Evolutionary conservation across 2,329 filamentous ascomycete species (phyloP), one percentile per base, ranked within the genome.

Genomic region (Lachnellula arida): DNA sequence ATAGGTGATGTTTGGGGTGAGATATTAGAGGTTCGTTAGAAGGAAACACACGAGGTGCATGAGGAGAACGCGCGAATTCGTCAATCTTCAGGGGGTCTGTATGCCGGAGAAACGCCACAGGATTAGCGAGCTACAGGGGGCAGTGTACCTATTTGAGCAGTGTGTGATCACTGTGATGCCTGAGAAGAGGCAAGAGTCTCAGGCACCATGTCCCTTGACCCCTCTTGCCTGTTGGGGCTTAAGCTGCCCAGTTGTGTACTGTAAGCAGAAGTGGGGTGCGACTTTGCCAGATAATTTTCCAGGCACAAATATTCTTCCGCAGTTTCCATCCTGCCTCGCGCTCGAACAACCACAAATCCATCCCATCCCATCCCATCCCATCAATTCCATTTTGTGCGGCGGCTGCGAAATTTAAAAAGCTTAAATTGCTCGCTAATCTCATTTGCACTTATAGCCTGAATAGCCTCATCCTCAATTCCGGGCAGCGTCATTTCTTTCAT

Each of bases 361-460:
- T 28, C 9, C 22, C 22, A 22, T 22, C 22, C 8, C 37, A 17
- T 40, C 37, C n/a, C n/a, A 17, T 15, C 14, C 14, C 37, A n/a
- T 14, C 37, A 40, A 40, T 40, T 15, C 15, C 37, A 17, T 40
- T 17, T 15, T 17, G 14, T 40, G 37, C 11, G 37, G 37, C 37
- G 17, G 37, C 37, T 15, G 8, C 28, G 51, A 25, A 35, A 28
- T 15, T 43, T 17, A 22, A n/a, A 46, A 50, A 50, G 25, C 34
- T 50, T 19, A 51, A 49, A 50, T 46, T 39, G 54, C 50, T 57
- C 55, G 55, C 51, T 43, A 57, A 57, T 57, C 55, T 57, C 50
- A 34, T 37, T 46, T 40, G 22, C 4, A 17, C 17, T 52, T 53
- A 51, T 50, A 53, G 54, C 40, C 54, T 56, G 51, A 57, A 51